phyloP scores from a whole-genome alignment of 2,329 filamentous ascomycete genomes.

The Colletotrichum coccodes region DNA sequence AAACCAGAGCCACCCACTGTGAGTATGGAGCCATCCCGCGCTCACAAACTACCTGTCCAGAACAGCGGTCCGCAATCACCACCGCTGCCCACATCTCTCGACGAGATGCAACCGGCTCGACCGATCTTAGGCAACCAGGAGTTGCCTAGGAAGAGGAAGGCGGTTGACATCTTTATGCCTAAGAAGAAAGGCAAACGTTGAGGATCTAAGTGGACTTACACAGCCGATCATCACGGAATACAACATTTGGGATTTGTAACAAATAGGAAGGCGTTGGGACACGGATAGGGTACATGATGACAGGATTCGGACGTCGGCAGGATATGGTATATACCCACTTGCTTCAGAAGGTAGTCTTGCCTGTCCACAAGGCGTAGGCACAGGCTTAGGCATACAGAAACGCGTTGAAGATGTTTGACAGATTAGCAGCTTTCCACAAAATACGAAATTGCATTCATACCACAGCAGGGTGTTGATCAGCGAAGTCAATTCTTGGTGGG shows the following conservation, averaged over 20 bases:
- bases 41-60: constrained; percentile 7
- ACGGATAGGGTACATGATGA: neutral
- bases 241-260: neutral
- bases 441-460: neutral
- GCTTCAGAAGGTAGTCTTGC: constrained; percentile 12
- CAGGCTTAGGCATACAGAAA: neutral
- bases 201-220: neutral
- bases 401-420: neutral
- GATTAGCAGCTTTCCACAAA: neutral
- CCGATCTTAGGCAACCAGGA: constrained; percentile 12
- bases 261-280: neutral
- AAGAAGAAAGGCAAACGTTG: constrained; percentile 49
- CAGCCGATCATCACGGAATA: neutral
- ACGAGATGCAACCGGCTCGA: constrained; percentile 20
- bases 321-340: constrained; percentile 11
- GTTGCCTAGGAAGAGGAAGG: constrained; percentile 52
- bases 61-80: constrained; percentile 31
- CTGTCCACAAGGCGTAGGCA: neutral
- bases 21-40: neutral
- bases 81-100: constrained; percentile 32
- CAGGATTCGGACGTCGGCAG: constrained; percentile 11
- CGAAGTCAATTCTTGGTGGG: neutral
- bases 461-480: neutral
- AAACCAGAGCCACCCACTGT: neutral
- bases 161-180: constrained; percentile 61